Base-by-base conservation (phyloP, 148 eudicot species). In the Spergularia bocconei region DNA sequence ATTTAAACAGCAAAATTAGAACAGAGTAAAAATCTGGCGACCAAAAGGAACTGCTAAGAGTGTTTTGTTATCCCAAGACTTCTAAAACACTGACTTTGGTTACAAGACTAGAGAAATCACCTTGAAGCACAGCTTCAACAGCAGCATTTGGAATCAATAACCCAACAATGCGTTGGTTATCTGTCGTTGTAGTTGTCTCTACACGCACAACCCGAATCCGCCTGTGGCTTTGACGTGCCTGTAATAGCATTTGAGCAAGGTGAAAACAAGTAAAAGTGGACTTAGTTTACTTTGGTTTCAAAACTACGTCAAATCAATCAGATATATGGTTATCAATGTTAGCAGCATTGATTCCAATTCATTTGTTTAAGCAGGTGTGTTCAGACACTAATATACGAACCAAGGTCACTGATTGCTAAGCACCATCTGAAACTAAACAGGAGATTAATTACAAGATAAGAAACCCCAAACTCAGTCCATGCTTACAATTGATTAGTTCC, bases 131-230 rank as follows among this genome's bases (percentile, higher is more conserved):
- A 64, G 84, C 75, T 81, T 87, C 92, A 67, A 95, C 99, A 56
- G 92, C 96, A 67, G 92, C 87, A 91, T 89, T 95, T 63, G 99
- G 99, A 70, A 95, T 92, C 71, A 92, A 85, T 79, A 95, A 86
- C 82, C 99, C 99, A 76, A 95, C 98, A 77, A 92, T 88, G 51
- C 97, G 86, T 83, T 88, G 86, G 81, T 67, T 87, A 77, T 95
- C 99, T 50, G 86, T 76, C 9, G 98, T 89, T 20, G 99, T 90
- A 2, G 98, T 91, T 39, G 98, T 92, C 86, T 90, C 98, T 68
- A 95, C 79, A 54, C 94, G 94, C 73, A 92, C 97, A 76, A 95
- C 91, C 73, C 97, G 87, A 65, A 95, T 75, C 70, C 97, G 86
- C 81, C 80, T 87, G 85, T 95, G 97, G 83, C 92, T 92, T 75